Base-by-base conservation (phyloP, 2,329 filamentous ascomycete species). In the Colletotrichum sp. region DNA sequence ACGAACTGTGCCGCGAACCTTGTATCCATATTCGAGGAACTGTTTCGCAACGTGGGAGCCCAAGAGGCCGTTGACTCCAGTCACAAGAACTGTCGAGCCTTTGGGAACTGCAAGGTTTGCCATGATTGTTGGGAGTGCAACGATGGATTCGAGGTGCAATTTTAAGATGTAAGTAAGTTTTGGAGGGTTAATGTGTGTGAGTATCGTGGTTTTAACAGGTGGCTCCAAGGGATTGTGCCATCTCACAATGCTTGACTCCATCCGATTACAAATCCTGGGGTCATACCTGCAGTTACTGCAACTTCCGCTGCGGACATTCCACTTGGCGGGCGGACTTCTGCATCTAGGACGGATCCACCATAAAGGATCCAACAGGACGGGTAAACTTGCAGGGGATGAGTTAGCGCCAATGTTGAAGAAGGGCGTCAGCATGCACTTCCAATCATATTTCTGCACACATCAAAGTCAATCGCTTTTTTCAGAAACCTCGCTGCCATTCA, bases 1-100 rank as follows among this genome's bases (percentile, higher is more conserved):
- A 13, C 88, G 84, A 6, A 86, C 83, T 2, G 88, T 88, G n/a
- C 87, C 87, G 24, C 87, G 85, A 7, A 90, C 87, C 9, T 78
- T 77, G 77, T 84, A 88, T 16, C 87, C 87, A 5, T 81, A 79
- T 2, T 82, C 71, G 21, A 89, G 82, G 13, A 89, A 80, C 16
- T 85, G 79, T n/a, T 86, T 79, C 36, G 82, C 80, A 5, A 87
- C 80, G 59, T 89, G 85, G 8, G 84, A 84, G 30, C 81, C 87
- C 28, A 90, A 82, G 77, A 85, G 88, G 39, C 88, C 87, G 64
- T 84, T 89, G 3, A 82, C 85, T 8, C 88, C 87, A 0, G 87
- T 89, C 16, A 90, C 84, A 5, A 90, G 83, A 32, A 89, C 80
- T 57, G 79, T 78, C 1, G 85, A 85, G 13, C 80, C 82, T 70